Evolutionary conservation across 306 rosid species (phyloP).

Genomic region (Delonix regia): DNA sequence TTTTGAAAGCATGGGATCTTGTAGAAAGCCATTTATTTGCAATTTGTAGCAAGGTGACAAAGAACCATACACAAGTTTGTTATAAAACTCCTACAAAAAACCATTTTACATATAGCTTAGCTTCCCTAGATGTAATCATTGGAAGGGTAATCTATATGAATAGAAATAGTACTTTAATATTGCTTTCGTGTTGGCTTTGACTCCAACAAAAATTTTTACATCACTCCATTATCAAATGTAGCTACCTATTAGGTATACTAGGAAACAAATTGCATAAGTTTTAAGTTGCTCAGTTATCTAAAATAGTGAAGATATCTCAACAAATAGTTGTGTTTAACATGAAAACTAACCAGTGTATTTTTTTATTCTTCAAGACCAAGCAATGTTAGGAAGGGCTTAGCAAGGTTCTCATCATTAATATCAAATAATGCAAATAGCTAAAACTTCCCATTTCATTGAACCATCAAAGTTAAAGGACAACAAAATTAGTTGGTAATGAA

Average conservation of each 20-base stretch:
- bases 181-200: constrained; percentile 65
- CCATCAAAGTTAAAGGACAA: no score
- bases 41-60: constrained; percentile 76
- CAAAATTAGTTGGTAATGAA: no score
- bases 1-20: constrained; percentile 44
- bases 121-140: constrained; percentile 9
- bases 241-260: constrained; percentile 59
- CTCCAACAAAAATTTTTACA: constrained; percentile 81
- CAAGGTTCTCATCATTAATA: constrained; percentile 81
- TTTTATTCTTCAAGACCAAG: constrained; percentile 88
- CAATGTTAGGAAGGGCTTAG: constrained; percentile 85
- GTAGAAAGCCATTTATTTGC: constrained; percentile 80
- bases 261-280: constrained; percentile 36
- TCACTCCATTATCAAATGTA: constrained; percentile 71
- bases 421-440: no score
- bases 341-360: constrained; percentile 71
- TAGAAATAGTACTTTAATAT: constrained; percentile 62
- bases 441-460: no score
- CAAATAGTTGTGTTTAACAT: constrained; percentile 17
- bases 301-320: constrained; percentile 8
- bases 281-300: constrained; percentile 3
- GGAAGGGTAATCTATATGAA: constrained; percentile 22
- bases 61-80: constrained; percentile 66
- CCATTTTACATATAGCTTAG: constrained; percentile 35
- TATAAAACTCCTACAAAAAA: constrained; percentile 72